Base-by-base conservation (phyloP, 129 eudicot genomes). In the Tagetes patula region DNA sequence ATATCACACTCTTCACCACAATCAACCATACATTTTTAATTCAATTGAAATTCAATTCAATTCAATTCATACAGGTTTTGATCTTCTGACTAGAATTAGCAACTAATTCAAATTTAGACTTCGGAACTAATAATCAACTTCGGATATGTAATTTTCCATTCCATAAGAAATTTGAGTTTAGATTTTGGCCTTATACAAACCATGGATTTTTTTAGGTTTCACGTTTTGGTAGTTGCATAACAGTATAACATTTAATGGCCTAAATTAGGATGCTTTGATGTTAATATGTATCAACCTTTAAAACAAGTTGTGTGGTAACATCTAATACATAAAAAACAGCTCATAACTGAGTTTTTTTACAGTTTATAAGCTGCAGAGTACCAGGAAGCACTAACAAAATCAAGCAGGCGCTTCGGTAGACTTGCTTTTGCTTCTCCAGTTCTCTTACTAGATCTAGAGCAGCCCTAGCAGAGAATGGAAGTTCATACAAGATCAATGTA, bases 391-490 rank as follows among this genome's bases (percentile, higher is more conserved):
- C 40, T 45, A 33, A 59, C 47, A 60, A 34, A 14, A 27, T 14
- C 63, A 73, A 36, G 61, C 9, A 61, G 49, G 59, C 47, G 12
- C 49, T 43, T 46, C 60, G 49, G 40, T 27, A 46, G 49, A 64
- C 37, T 70, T 70, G 48, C 52, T 48, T n/a, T 69, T 54, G 43
- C 68, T 37, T 62, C 68, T 62, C 45, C 38, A 32, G 46, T 37
- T 62, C 68, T 62, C 45, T 38, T 62, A 62, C 32, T 59, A 33
- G n/a, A 38, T 5, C 1, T 6, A 42, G 47, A 42, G 20, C 64
- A 70, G 54, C 52, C 38, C 30, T 27, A 71, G 30, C 75, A 27
- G 40, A 39, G 30, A 56, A 71, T 14, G 64, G 31, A 54, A 54
- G 52, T 41, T 58, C 39, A 53, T 53, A 54, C 31, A 39, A 20